phyloP scores from a whole-genome alignment of 1,139 yeast genomes.

The Trichomonascaceae sp. region DNA sequence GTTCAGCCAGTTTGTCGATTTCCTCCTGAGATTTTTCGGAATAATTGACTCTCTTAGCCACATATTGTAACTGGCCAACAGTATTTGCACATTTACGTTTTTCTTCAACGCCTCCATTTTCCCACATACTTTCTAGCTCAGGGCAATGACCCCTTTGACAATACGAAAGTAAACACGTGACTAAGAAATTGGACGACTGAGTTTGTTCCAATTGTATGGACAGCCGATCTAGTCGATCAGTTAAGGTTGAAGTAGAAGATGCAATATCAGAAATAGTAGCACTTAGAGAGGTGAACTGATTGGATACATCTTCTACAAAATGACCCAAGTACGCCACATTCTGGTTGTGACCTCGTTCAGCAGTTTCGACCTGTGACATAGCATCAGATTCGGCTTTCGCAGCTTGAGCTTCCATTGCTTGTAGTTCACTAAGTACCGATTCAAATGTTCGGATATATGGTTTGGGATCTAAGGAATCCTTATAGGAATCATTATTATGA shows the following conservation, averaged over 20 bases:
- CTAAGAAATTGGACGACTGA: constrained; percentile 63
- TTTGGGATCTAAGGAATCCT: constrained; percentile 60
- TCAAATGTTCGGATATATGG: constrained; percentile 94
- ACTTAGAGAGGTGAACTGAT: constrained; percentile 55
- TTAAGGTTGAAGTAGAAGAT: constrained; percentile 64
- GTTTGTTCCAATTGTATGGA: constrained; percentile 76
- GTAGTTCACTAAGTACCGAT: constrained; percentile 68
- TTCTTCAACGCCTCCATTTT: constrained; percentile 39
- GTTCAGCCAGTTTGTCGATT: constrained; percentile 69
- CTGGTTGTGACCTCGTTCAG: constrained; percentile 61
- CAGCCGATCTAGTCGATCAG: constrained; percentile 65
- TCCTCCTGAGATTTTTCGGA: constrained; percentile 41
- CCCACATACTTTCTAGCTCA: constrained; percentile 39
- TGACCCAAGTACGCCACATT: constrained; percentile 55
- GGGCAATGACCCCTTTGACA: constrained; percentile 54
- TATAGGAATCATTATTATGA: constrained; percentile 9
- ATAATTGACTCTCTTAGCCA: constrained; percentile 57
- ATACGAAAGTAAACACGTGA: constrained; percentile 73
- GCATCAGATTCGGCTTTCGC: constrained; percentile 42
- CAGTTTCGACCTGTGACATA: constrained; percentile 52
- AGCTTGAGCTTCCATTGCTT: constrained; percentile 53
- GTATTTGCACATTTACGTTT: constrained; percentile 63
- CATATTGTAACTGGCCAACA: constrained; percentile 55
- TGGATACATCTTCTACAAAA: constrained; percentile 36
- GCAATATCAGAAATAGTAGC: constrained; percentile 44